Base-by-base conservation (phyloP, 345 rosid genomes). In the Brassica carinata region DNA sequence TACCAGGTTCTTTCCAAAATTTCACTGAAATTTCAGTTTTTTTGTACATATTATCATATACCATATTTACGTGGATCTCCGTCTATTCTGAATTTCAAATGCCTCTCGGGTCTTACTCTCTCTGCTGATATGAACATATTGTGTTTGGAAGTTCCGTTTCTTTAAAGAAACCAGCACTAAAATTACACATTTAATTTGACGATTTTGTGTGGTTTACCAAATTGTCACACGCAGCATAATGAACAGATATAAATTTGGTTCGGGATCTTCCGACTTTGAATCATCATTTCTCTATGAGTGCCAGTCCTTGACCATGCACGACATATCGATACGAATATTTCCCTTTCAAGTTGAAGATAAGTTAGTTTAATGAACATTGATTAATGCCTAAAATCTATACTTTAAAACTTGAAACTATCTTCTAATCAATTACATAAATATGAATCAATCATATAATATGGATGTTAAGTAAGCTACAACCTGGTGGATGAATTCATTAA, bases 291-390 rank as follows among this genome's bases (percentile, higher is more conserved):
- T 69, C 7, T 69, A 3, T 11, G 8, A 67, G 23, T 64, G 2
- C 17, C 19, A 29, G 38, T 26, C 23, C 63, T 77, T 61, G 36
- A 69, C 69, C 75, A 33, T 7, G 62, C n/a, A 57, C 51, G 11
- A 11, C 13, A 67, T 66, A 18, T 30, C 13, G n/a, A 29, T 43
- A 11, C n/a, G 18, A 58, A 58, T 34, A 29, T 29, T 31, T 10
- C 19, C 43, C n/a, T 64, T 9, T 45, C 48, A 36, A 8, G 15
- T 27, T 40, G 15, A 5, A 40, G 58, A 38, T 40, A 31, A 17
- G 29, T 63, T 10, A n/a, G 3, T 27, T 26, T 69, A 38, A 62
- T 13, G 15, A 11, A 43, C 51, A 43, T 3, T 13, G 36, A 7
- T 11, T 45, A 23, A 23, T 43, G 59, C 18, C n/a, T 69, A 3